phyloP scores from a whole-genome alignment of 73 alveolate species.

The Paramecium primaurelia region DNA sequence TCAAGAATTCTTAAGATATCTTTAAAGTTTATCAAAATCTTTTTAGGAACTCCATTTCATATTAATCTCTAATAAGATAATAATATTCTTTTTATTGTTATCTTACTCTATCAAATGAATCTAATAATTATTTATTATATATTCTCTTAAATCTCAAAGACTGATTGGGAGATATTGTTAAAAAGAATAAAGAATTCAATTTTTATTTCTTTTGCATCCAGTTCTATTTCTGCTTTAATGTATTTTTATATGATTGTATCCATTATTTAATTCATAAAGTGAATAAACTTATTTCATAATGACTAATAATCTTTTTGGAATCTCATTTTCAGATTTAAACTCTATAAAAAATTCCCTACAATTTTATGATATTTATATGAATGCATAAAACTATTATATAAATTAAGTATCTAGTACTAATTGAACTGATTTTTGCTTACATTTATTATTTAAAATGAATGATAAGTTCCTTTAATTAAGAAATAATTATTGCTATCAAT shows the following conservation, averaged over 20 bases:
- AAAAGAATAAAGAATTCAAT: background rate
- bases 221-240: background rate
- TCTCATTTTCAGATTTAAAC: background rate
- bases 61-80: background rate
- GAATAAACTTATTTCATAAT: background rate
- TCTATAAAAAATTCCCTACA: background rate
- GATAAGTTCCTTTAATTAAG: conserved; percentile 5
- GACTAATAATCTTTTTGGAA: background rate
- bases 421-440: background rate
- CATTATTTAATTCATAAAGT: too few relatives aligned
- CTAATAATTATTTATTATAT: background rate
- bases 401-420: background rate
- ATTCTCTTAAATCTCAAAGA: background rate
- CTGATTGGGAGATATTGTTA: background rate
- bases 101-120: background rate
- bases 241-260: background rate
- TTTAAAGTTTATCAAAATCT: background rate
- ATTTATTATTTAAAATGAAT: background rate
- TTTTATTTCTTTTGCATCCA: background rate
- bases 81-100: too few relatives aligned
- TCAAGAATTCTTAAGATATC: background rate
- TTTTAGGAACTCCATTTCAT: background rate
- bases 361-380: background rate
- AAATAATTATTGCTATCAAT: background rate
- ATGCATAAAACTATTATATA: background rate